These are phyloP conservation scores for Fagopyrum tataricum DNA, from an alignment of 148 eudicot species.

Conservation along the genomic window DNA sequence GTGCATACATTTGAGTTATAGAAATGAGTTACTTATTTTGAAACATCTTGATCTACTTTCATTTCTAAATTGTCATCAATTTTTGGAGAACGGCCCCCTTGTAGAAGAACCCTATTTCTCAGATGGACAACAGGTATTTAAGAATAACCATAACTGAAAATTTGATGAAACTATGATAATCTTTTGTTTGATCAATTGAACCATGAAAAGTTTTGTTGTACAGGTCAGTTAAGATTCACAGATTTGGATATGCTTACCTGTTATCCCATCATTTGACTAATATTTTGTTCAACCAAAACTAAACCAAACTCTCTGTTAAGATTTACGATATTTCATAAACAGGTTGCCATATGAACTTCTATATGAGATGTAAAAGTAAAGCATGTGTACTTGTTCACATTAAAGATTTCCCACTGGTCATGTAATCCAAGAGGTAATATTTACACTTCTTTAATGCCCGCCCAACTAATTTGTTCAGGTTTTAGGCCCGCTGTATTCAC, in stretches of 20 bases:
- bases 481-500: conserved; percentile 11
- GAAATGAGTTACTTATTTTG: background rate
- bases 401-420: conserved; percentile 1
- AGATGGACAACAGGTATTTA: background rate
- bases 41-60: background rate
- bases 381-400: background rate
- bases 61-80: background rate
- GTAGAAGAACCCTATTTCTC: background rate
- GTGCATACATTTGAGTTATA: background rate
- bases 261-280: too few relatives aligned
- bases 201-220: background rate
- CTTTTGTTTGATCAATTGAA: background rate
- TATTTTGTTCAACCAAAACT: too few relatives aligned
- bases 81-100: background rate
- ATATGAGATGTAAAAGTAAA: background rate
- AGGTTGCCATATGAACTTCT: background rate
- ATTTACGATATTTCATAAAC: background rate
- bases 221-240: too few relatives aligned
- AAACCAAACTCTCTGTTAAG: too few relatives aligned
- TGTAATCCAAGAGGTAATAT: conserved; percentile 3
- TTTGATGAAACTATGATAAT: too few relatives aligned
- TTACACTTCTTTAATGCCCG: conserved; percentile 2
- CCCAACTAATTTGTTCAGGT: conserved; percentile 11
- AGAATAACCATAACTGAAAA: background rate
- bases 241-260: too few relatives aligned